A percentile compares a stretch with the other conserved stretches of the same genome.
Evolutionary conservation across 1,284 basidiomycete species (phyloP).

Genomic region (Inonotus obliquus): DNA sequence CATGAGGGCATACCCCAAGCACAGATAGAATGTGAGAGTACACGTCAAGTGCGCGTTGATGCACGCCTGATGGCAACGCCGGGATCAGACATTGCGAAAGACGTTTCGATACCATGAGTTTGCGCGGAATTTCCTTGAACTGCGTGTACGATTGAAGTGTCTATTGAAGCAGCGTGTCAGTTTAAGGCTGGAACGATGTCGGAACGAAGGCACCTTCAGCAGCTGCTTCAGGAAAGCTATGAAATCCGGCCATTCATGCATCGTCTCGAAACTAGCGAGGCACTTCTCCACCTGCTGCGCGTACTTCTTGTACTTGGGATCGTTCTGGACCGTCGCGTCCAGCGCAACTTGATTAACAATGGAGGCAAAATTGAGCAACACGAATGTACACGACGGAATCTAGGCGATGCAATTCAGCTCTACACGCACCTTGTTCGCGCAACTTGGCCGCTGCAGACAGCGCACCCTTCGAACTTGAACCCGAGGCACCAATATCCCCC

Average conservation of each 20-base stretch:
- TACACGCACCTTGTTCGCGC: slow-evolving; percentile 18
- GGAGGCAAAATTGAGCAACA: neutral
- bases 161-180: slow-evolving; percentile 34
- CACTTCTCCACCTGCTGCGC: slow-evolving; percentile 87
- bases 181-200: neutral
- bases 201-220: slow-evolving; percentile 65
- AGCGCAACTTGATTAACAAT: slow-evolving; percentile 7
- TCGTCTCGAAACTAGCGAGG: slow-evolving; percentile 89
- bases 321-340: slow-evolving; percentile 29
- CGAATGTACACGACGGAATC: neutral
- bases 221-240: slow-evolving; percentile 95
- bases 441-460: slow-evolving; percentile 17
- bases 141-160: slow-evolving; percentile 88
- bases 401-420: neutral
- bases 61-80: slow-evolving; percentile 93
- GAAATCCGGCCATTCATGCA: slow-evolving; percentile 99
- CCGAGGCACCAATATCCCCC: neutral
- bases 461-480: neutral
- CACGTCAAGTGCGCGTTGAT: slow-evolving; percentile 94
- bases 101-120: slow-evolving; percentile 92
- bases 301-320: slow-evolving; percentile 97
- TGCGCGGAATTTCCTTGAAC: slow-evolving; percentile 94
- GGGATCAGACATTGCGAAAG: slow-evolving; percentile 97
- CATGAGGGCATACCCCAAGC: slow-evolving; percentile 63
- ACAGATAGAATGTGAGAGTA: slow-evolving; percentile 89